Base-by-base conservation (phyloP, 441 rosid species). In the Pelargonium citronellum region DNA sequence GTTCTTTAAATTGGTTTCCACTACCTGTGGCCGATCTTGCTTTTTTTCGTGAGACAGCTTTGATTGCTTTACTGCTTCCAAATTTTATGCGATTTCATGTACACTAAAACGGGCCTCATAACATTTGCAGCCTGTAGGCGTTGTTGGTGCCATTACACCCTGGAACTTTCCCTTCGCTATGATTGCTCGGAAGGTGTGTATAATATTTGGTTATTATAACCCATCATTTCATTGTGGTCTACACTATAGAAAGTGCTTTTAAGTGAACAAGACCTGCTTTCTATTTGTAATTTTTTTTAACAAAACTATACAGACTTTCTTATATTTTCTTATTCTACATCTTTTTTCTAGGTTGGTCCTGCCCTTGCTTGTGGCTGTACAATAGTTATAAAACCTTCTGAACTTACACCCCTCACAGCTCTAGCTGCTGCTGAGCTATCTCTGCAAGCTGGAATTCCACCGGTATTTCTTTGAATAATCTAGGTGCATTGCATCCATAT, bases 291-390 rank as follows among this genome's bases (percentile, higher is more conserved):
- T 37, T 37, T 5, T 37, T 37, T 5, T 37, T 24, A 37, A 39
- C 43, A 6, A 51, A 75, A 66, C 80, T 67, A 78, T 61, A 24
- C 16, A 11, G 7, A 12, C 34, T 24, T 61, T 61, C 64, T 20
- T 13, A 62, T 78, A 47, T 55, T 68, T 72, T 73, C 44, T 39
- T 39, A 37, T 37, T 37, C 41, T 37, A 5, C 7, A 37, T 39
- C 53, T 74, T 73, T 75, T 67, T 69, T 17, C 67, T 78, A 95
- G 98, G 93, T 92, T 78, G 98, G 98, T 67, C 99, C 99, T 69
- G 99, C 99, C 76, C 93, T 95, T 79, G 98, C 99, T 60, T 86
- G 91, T 87, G 98, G 99, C 43, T 95, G 99, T 84, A 92, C 99
- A 65, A 92, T 91, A 69, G 95, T 95, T 74, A 74, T 95, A 77